phyloP scores from a whole-genome alignment of 179 eudicot genomes.

The Carnegiea gigantea region DNA sequence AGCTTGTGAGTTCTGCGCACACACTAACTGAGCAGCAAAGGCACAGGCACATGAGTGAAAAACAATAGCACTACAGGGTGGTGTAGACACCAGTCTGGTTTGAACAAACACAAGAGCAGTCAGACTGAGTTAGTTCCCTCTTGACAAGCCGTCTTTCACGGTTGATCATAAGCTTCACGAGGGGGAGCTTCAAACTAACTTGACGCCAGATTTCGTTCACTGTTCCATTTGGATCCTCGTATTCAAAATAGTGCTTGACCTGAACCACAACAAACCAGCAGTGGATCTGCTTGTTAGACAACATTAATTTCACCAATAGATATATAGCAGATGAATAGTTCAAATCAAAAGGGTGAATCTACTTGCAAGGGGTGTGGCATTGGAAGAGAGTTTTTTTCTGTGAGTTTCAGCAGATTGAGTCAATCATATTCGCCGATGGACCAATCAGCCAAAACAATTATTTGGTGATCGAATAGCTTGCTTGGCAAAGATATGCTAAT shows the following conservation, averaged over 20 bases:
- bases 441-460: not conserved
- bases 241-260: slow-evolving; percentile 67
- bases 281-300: not conserved
- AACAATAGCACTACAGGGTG: slow-evolving; percentile 31
- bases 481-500: not conserved
- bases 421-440: not conserved
- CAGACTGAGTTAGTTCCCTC: slow-evolving; percentile 55
- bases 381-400: not conserved
- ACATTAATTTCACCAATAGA: not conserved
- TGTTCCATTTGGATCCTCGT: slow-evolving; percentile 73
- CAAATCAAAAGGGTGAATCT: not conserved
- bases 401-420: not conserved
- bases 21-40: slow-evolving; percentile 1
- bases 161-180: slow-evolving; percentile 62
- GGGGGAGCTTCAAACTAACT: slow-evolving; percentile 64
- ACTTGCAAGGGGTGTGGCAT: not conserved
- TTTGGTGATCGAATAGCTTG: not conserved
- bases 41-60: slow-evolving; percentile 17
- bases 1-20: not conserved
- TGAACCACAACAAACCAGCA: slow-evolving; percentile 26
- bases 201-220: slow-evolving; percentile 85
- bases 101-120: slow-evolving; percentile 72
- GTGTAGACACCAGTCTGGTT: slow-evolving; percentile 47
- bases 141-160: slow-evolving; percentile 66
- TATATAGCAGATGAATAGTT: not conserved